phyloP scores from a whole-genome alignment of 768 basidiomycete species.

The Artomyces pyxidatus region DNA sequence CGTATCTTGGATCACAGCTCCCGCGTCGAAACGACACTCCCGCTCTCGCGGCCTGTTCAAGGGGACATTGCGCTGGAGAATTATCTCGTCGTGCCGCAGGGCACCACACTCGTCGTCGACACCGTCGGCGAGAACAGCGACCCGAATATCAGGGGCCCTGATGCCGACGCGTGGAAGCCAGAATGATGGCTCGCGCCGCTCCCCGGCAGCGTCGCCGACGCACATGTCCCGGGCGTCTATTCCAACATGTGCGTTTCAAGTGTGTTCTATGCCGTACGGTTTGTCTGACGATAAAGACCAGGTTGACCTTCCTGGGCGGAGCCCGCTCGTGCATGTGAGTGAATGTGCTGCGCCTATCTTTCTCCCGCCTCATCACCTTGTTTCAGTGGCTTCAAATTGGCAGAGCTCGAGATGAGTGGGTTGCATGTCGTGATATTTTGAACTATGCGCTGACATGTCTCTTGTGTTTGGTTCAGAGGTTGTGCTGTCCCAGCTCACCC shows the following conservation, averaged over 20 bases:
- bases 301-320: neutral
- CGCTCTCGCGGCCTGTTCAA: neutral
- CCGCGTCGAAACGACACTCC: neutral
- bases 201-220: neutral
- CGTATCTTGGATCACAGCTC: neutral
- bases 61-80: neutral
- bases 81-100: neutral
- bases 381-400: no score
- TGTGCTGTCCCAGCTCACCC: neutral
- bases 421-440: no score
- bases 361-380: neutral
- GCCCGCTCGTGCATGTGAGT: neutral
- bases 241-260: no score
- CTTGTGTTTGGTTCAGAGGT: neutral
- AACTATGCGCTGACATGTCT: neutral
- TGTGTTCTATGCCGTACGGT: no score
- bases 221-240: slow-evolving; percentile 3
- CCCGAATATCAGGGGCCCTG: neutral
- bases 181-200: neutral
- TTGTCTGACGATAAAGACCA: no score
- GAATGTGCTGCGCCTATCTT: no score
- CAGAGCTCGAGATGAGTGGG: no score
- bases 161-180: neutral
- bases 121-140: neutral
- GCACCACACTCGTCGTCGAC: neutral